These are phyloP conservation scores for Trichocladium uniseriatum DNA, from an alignment of 495 filamentous ascomycete species.

Conservation along the genomic window DNA sequence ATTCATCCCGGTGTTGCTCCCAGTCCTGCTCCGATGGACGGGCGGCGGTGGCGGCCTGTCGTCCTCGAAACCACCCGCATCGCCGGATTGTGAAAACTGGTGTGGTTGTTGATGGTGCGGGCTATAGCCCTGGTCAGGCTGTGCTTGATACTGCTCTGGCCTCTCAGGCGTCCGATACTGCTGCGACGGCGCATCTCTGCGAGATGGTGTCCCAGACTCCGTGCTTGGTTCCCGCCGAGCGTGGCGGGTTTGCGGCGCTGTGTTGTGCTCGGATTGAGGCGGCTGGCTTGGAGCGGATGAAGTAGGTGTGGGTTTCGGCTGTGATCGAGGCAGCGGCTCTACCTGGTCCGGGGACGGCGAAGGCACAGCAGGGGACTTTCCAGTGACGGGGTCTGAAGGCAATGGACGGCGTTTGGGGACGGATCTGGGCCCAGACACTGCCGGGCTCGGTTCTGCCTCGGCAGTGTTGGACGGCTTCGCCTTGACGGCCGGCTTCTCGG, in stretches of 20 bases:
- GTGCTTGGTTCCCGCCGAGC: slow-evolving; percentile 17
- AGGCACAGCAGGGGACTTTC: slow-evolving; percentile 33
- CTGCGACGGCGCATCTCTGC: slow-evolving; percentile 21
- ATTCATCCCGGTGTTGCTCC: slow-evolving; percentile 29
- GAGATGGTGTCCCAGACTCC: slow-evolving; percentile 23
- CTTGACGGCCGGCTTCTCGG: slow-evolving; percentile 51
- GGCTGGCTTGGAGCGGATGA: slow-evolving; percentile 31
- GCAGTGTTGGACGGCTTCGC: slow-evolving; percentile 28
- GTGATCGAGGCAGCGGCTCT: slow-evolving; percentile 33
- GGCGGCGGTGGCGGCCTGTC: slow-evolving; percentile 39
- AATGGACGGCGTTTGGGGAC: slow-evolving; percentile 65
- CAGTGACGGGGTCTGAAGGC: slow-evolving; percentile 59
- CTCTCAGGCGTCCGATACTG: slow-evolving; percentile 29
- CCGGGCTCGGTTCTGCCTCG: slow-evolving; percentile 19
- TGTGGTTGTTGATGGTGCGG: slow-evolving; percentile 14
- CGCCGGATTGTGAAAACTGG: slow-evolving; percentile 14
- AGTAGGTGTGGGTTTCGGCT: slow-evolving; percentile 25
- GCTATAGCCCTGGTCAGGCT: slow-evolving; percentile 20
- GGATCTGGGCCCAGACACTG: slow-evolving; percentile 36
- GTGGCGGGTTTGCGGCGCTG: slow-evolving; percentile 29
- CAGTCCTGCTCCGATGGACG: slow-evolving; percentile 33
- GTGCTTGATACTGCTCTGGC: slow-evolving; percentile 22
- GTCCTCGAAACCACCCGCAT: slow-evolving; percentile 14
- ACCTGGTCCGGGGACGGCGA: slow-evolving; percentile 27
- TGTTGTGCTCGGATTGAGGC: slow-evolving; percentile 36